Base-by-base conservation (phyloP, 257 asterid genomes). In the Scutellaria barbata region DNA sequence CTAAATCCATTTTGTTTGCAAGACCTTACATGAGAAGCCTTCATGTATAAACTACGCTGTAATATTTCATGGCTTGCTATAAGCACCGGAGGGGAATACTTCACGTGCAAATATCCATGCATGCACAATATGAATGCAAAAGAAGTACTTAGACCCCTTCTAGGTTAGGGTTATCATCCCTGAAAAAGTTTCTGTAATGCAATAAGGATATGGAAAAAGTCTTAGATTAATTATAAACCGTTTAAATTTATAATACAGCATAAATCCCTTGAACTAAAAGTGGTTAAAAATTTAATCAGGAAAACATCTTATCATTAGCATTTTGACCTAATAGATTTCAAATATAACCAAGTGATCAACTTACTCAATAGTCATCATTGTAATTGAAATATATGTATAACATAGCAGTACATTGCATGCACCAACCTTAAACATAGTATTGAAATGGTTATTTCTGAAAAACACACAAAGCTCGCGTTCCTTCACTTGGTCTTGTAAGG, bases 381-480 rank as follows among this genome's bases (percentile, higher is more conserved):
- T 18, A 35, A 22, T 45, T 45, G 68, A 10, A 7, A 68, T 47
- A 35, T 46, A 75, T 47, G 41, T 42, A 48, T 47, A 45, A 33
- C 51, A 14, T 16, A 59, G 59, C 45, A 46, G 17, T 54, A 41
- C 59, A 72, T 4, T 45, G n/a, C 63, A 69, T 52, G 7, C 54
- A 77, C 90, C 75, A 66, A 95, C 98, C 98, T 95, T 95, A 80
- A 92, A 92, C 99, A 95, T 92, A 51, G 97, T 90, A 77, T 92
- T 95, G 90, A 95, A 95, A 83, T 92, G 99, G 77, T 95, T 95
- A 84, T 95, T 95, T 73, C 99, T 87, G 90, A 95, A 95, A 61
- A 95, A 89, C 59, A 95, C 97, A 64, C 96, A 92, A 55, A 95
- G 84, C 81, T 92, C 99, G 1, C 95, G 86, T 79, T 95, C 99